Percentiles rank a stretch among this genome's conserved stretches.
Conservation (phyloP, 345 rosid species). For the Boechera stricta region DNA sequence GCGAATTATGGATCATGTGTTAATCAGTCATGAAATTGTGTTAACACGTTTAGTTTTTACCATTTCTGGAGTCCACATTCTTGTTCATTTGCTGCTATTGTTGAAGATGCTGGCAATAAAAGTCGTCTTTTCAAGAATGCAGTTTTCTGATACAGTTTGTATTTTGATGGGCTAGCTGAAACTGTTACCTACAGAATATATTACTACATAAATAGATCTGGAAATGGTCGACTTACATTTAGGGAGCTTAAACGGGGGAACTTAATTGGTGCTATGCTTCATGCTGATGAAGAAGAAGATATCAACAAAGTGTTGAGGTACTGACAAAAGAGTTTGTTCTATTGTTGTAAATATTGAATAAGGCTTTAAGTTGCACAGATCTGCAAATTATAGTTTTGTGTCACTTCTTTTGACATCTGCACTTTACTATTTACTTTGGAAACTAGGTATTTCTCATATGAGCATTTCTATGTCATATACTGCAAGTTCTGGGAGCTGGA, state of each 20-base stretch:
- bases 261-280: constrained; percentile 82
- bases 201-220: constrained; percentile 90
- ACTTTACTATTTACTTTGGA: not conserved
- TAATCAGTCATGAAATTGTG: not conserved
- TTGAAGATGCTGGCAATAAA: not conserved
- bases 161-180: constrained; percentile 73
- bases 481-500: constrained; percentile 99
- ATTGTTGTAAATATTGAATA: not conserved
- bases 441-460: constrained; percentile 90
- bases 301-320: constrained; percentile 98
- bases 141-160: constrained; percentile 32
- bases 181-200: constrained; percentile 94
- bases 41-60: not conserved
- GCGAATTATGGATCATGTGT: not conserved
- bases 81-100: not conserved
- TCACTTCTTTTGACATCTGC: constrained; percentile 3
- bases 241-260: constrained; percentile 94
- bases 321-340: not conserved
- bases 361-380: not conserved
- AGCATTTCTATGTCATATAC: constrained; percentile 95
- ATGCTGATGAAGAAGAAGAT: constrained; percentile 98
- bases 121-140: not conserved
- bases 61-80: not conserved
- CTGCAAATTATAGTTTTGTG: not conserved
- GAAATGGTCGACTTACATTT: constrained; percentile 83